Evolutionary conservation across 2,329 filamentous ascomycete species (phyloP).

Genomic region (Myriosclerotinia duriaeana): DNA sequence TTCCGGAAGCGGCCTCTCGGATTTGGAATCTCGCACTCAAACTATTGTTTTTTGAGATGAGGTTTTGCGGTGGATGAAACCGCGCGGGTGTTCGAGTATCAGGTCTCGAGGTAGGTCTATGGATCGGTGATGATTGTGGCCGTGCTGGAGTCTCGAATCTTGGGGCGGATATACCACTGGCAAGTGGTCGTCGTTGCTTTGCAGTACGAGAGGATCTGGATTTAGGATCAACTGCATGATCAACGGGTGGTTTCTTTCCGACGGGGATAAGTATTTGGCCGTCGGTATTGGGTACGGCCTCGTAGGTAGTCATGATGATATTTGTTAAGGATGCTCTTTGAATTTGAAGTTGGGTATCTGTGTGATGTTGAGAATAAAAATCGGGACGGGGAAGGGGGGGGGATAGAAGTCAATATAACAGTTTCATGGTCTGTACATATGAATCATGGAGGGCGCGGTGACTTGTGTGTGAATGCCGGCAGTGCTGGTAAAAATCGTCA

Average conservation of each 20-base stretch:
- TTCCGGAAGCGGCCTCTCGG: background rate
- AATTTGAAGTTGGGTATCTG: background rate
- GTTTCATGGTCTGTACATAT: background rate
- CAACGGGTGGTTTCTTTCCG: background rate
- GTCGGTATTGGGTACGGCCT: slow-evolving; percentile 12
- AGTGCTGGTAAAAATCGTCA: too few species aligned
- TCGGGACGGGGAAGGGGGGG: background rate
- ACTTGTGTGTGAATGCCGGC: background rate
- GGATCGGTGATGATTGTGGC: background rate
- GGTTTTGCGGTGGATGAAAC: background rate
- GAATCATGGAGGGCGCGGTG: background rate
- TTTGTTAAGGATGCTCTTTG: background rate
- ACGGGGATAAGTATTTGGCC: slow-evolving; percentile 6
- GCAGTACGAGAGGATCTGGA: background rate
- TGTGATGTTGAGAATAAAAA: background rate
- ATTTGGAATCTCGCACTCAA: background rate
- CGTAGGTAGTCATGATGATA: slow-evolving; percentile 3
- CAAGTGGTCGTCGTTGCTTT: too few species aligned
- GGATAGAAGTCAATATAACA: background rate
- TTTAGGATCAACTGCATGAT: background rate
- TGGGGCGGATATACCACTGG: background rate
- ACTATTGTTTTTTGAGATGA: background rate
- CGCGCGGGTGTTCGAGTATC: too few species aligned
- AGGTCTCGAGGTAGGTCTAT: background rate
- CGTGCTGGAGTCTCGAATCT: background rate